A percentile compares a stretch with the other conserved stretches of the same genome.
These are phyloP conservation scores for Chlorella sorokiniana DNA, from an alignment of 139 green algal genomes.

Conservation along the genomic window DNA sequence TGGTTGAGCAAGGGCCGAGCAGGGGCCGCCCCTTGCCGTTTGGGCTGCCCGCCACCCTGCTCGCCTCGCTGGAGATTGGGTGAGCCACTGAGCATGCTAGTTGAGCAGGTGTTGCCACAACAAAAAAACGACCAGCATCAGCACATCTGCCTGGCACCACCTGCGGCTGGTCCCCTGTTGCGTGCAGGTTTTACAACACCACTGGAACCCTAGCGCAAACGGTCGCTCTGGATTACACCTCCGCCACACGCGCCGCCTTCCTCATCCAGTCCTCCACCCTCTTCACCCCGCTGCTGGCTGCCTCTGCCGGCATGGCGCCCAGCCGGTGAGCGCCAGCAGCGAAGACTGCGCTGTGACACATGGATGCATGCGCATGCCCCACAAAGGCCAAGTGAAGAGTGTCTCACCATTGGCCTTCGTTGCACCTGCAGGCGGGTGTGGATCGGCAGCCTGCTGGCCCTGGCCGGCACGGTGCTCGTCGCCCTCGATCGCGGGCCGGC, in stretches of 20 bases:
- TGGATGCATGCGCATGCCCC: too few species aligned
- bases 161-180: neutral
- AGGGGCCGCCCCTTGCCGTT: neutral
- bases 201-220: conserved; percentile 37
- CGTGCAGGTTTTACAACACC: conserved; percentile 9
- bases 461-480: conserved; percentile 36
- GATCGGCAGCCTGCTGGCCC: conserved; percentile 24
- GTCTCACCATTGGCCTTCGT: neutral
- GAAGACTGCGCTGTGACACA: neutral
- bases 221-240: conserved; percentile 23
- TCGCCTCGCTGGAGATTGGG: conserved; percentile 8
- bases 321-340: neutral
- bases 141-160: too few species aligned
- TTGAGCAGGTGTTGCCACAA: too few species aligned
- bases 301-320: conserved; percentile 5
- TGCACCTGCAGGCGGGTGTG: neutral
- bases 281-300: conserved; percentile 39
- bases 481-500: neutral
- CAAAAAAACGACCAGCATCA: too few species aligned
- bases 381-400: neutral
- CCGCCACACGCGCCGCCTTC: conserved; percentile 44
- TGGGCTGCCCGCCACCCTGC: neutral
- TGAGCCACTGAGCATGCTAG: too few species aligned
- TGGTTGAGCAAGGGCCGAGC: neutral
- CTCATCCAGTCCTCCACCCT: conserved; percentile 43